These are phyloP conservation scores for Malassezia nana DNA, from an alignment of 1,284 basidiomycete species.

Conservation along the genomic window DNA sequence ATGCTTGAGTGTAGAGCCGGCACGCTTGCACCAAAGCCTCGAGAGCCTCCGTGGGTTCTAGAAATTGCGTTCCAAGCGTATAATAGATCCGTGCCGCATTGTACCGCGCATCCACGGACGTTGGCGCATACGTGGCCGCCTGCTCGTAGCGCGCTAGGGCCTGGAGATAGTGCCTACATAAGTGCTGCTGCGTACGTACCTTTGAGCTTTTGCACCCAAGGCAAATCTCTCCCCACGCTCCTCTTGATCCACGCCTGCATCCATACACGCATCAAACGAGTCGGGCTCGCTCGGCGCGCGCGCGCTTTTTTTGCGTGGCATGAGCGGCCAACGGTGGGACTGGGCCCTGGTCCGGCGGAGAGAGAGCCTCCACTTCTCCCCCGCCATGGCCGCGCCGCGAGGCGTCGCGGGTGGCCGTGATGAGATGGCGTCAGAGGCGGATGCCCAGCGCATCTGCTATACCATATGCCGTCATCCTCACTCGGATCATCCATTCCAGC, in stretches of 20 bases:
- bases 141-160: conserved; percentile 4
- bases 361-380: neutral
- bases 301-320: neutral
- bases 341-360: no score
- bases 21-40: neutral
- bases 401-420: neutral
- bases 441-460: neutral
- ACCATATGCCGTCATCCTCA: neutral
- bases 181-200: neutral
- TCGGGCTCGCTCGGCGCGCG: neutral
- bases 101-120: conserved; percentile 11
- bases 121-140: neutral
- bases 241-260: conserved; percentile 16
- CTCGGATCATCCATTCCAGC: conserved; percentile 5
- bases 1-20: neutral
- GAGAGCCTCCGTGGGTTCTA: neutral
- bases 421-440: neutral
- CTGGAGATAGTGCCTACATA: conserved; percentile 4
- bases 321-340: neutral
- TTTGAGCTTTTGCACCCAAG: conserved; percentile 10
- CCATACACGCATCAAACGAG: conserved; percentile 16
- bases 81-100: conserved; percentile 18
- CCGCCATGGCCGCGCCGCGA: neutral
- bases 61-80: conserved; percentile 7
- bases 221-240: conserved; percentile 16